Conservation (phyloP, 1,139 yeast species). For the Magnusiomyces paraingens region DNA sequence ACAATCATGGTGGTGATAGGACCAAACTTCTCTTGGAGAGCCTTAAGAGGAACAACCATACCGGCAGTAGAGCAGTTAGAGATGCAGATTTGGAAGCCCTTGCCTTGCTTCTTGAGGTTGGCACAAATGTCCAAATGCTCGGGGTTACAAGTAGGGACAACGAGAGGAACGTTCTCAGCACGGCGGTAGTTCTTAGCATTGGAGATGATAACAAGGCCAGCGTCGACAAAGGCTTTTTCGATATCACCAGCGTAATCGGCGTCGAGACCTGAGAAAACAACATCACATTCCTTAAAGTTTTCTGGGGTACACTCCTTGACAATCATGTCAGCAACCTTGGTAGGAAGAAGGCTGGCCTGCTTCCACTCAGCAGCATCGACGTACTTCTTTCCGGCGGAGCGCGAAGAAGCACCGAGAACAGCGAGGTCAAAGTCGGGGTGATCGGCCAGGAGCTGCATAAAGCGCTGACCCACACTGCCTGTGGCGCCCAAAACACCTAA, state of each 20-base stretch:
- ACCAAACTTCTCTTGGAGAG: slow-evolving; percentile 81
- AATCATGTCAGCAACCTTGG: slow-evolving; percentile 49
- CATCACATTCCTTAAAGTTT: slow-evolving; percentile 79
- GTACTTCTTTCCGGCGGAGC: slow-evolving; percentile 90
- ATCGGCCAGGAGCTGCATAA: slow-evolving; percentile 70
- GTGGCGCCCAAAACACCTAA: slow-evolving; percentile 94
- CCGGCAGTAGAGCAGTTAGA: slow-evolving; percentile 99
- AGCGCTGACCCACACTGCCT: slow-evolving; percentile 96
- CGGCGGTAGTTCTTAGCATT: slow-evolving; percentile 97
- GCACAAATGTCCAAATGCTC: slow-evolving; percentile 79
- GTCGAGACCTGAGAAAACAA: slow-evolving; percentile 92
- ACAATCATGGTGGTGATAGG: slow-evolving; percentile 82
- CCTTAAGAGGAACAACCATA: slow-evolving; percentile 91
- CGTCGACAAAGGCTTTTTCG: slow-evolving; percentile 72
- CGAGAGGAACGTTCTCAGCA: slow-evolving; percentile 77
- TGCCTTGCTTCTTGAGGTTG: slow-evolving; percentile 45
- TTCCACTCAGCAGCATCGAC: slow-evolving; percentile 90
- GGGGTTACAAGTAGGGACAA: slow-evolving; percentile 95
- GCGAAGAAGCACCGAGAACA: slow-evolving; percentile 85
- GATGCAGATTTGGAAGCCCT: slow-evolving; percentile 87
- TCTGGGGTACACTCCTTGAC: slow-evolving; percentile 76
- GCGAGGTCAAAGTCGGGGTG: slow-evolving; percentile 87
- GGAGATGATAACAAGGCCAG: slow-evolving; percentile 79
- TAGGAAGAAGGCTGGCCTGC: slow-evolving; percentile 81
- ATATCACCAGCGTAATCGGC: slow-evolving; percentile 90